phyloP scores from a whole-genome alignment of 169 alveolate genomes.

The Cryptosporidium ryanae region DNA sequence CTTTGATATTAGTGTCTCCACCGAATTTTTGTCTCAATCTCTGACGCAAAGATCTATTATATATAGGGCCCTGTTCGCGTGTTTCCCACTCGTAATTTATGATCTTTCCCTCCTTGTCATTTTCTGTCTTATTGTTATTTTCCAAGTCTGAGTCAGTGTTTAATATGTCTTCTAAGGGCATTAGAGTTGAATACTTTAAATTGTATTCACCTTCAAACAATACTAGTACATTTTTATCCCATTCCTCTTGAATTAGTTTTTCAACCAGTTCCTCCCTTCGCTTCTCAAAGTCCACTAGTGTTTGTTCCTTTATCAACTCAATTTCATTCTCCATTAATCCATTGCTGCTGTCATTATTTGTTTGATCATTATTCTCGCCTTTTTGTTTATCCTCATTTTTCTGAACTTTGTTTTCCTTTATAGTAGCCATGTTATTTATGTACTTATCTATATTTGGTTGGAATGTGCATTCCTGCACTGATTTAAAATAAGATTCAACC shows the following conservation, averaged over 20 bases:
- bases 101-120: background rate
- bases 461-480: conserved; percentile 66
- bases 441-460: conserved; percentile 70
- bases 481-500: conserved; percentile 64
- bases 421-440: conserved; percentile 4
- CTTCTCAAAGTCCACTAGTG: conserved; percentile 4
- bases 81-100: conserved; percentile 53
- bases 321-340: background rate
- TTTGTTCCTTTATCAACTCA: background rate
- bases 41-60: conserved; percentile 9
- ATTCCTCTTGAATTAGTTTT: conserved; percentile 25
- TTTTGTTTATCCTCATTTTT: background rate
- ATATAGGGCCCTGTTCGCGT: conserved; percentile 71
- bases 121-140: background rate
- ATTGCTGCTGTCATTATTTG: background rate
- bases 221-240: conserved; percentile 8
- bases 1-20: background rate
- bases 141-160: conserved; percentile 1
- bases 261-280: conserved; percentile 9
- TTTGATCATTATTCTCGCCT: background rate
- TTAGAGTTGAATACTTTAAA: conserved; percentile 5
- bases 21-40: conserved; percentile 4
- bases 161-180: conserved; percentile 7
- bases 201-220: conserved; percentile 12
- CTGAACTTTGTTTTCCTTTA: conserved; percentile 20